phyloP scores from a whole-genome alignment of 305 asterid genomes.

The Plantago rigida region DNA sequence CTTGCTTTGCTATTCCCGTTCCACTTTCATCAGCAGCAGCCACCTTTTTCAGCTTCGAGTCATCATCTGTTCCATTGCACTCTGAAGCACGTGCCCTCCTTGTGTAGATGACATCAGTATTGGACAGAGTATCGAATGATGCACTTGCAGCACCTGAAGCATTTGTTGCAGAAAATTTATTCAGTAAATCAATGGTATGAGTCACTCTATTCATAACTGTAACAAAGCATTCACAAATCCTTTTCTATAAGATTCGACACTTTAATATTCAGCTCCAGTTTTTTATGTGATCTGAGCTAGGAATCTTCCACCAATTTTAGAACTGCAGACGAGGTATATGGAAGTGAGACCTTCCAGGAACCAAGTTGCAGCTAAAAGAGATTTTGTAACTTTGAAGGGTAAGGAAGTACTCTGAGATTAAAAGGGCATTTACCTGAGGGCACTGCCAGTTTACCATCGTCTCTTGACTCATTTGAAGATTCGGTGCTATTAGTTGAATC shows the following conservation, averaged over 20 bases:
- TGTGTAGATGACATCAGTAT: conserved; percentile 26
- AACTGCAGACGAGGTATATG: conserved; percentile 41
- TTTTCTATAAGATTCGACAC: neutral
- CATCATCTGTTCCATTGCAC: conserved; percentile 29
- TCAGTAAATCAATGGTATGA: conserved; percentile 25
- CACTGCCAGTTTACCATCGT: conserved; percentile 21
- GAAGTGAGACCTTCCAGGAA: conserved; percentile 34
- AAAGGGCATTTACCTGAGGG: conserved; percentile 17
- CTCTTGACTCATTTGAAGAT: conserved; percentile 23
- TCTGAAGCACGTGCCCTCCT: conserved; percentile 28
- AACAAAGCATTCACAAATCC: neutral
- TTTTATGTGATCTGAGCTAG: conserved; percentile 38
- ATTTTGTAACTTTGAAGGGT: conserved; percentile 36
- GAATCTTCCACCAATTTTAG: conserved; percentile 43
- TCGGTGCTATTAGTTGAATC: neutral
- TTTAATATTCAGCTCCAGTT: conserved; percentile 33
- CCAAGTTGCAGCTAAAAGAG: conserved; percentile 34
- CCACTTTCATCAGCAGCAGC: conserved; percentile 28
- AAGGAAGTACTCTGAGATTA: too few species aligned
- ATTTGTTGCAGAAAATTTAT: conserved; percentile 26
- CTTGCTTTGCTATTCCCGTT: conserved; percentile 22
- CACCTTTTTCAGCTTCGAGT: conserved; percentile 27
- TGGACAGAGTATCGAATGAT: conserved; percentile 29
- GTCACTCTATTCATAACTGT: conserved; percentile 24
- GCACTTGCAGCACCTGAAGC: conserved; percentile 26